These are phyloP conservation scores for Rhizophora mangle DNA, from an alignment of 345 rosid species.

Conservation along the genomic window DNA sequence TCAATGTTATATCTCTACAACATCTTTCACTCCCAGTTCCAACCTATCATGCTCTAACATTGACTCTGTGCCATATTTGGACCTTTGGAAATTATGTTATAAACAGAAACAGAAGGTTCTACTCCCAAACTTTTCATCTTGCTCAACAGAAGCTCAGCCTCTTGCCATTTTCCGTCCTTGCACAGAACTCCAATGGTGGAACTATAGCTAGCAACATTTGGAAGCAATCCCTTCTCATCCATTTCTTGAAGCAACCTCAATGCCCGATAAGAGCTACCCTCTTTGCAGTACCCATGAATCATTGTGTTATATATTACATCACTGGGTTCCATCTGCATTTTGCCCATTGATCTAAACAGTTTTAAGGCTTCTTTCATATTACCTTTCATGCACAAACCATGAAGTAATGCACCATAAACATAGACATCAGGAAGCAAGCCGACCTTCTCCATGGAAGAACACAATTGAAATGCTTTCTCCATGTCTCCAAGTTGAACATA, in stretches of 20 bases:
- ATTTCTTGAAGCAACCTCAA: conserved; percentile 59
- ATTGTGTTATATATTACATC: conserved; percentile 65
- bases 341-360: conserved; percentile 48
- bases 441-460: conserved; percentile 46
- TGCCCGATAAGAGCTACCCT: conserved; percentile 63
- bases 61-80: conserved; percentile 22
- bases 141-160: conserved; percentile 52
- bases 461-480: conserved; percentile 58
- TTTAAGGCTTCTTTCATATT: conserved; percentile 66
- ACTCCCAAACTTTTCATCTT: conserved; percentile 53
- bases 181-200: conserved; percentile 53
- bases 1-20: background rate
- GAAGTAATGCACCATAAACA: conserved; percentile 54
- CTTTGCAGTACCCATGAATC: conserved; percentile 73
- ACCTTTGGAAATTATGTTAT: conserved; percentile 34
- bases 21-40: background rate
- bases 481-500: conserved; percentile 41
- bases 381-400: conserved; percentile 67
- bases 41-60: background rate
- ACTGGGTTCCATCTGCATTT: conserved; percentile 48
- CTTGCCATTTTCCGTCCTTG: conserved; percentile 59
- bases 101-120: conserved; percentile 44
- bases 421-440: conserved; percentile 67
- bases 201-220: conserved; percentile 63
- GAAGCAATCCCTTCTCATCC: conserved; percentile 48